Base-by-base conservation (phyloP, 805 yeast species). In the Lipomyces chichibuensis region DNA sequence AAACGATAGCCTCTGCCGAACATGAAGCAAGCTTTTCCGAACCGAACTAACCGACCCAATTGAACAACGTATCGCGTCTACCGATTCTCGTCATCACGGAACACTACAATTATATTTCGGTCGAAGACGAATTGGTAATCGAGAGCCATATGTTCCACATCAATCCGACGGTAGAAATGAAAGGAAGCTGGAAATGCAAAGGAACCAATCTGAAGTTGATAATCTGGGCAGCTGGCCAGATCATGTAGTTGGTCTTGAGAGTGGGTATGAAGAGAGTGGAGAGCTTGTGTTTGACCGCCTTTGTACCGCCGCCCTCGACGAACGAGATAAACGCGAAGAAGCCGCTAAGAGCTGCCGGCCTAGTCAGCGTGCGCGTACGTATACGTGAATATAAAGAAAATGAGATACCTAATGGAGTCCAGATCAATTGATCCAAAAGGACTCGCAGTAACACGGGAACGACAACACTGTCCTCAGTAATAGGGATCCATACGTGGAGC, bases 131-230 rank as follows among this genome's bases (percentile, higher is more conserved):
- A 72, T 91, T 91, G 74, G 90, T 82, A 84, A 91, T 86, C 0
- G 97, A 92, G 60, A 94, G 80, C 79, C 90, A 93, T 63, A 97
- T 92, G 76, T 95, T 94, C 98, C 99, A 94, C 49, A 94, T 80
- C 23, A 94, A 96, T 35, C 97, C 94, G 5, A 95, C 81, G 79
- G 90, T 81, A 8, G 95, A 89, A 64, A 96, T 88, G 76, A 95
- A 94, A 0, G 98, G 97, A 4, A 94, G 96, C 77, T 94, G 98
- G 72, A 87, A 85, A 56, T 87, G 87, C 7, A 87, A 84, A 0
- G 98, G 98, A 2, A 92, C 84, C 7, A 90, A 73, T 57, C 87
- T 83, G 74, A 94, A 91, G 78, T 94, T 95, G 69, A 88, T 70
- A 63, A 87, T 74, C 78, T 95, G 98, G 69, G 95, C 90, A 0